Base-by-base conservation (phyloP, 805 yeast genomes). In the Candida koratica region DNA sequence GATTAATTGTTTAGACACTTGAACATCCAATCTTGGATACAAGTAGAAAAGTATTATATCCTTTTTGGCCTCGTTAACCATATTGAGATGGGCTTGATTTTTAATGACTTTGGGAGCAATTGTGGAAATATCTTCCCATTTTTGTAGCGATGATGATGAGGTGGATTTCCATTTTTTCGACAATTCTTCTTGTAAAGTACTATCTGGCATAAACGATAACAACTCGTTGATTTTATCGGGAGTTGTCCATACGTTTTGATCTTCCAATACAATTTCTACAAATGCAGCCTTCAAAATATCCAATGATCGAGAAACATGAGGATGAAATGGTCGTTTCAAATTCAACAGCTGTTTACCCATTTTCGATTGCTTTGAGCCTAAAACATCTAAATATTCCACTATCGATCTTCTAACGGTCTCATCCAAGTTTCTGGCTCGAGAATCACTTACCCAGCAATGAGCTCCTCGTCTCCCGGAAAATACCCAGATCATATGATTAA, bases 391-490 rank as follows among this genome's bases (percentile, higher is more conserved):
- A 55, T 93, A 93, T 46, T 85, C 89, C 20, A 89, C 81, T 9
- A 93, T 74, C 3, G 95, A 78, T 49, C 82, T 71, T 51, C 98
- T 75, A 42, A 77, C 75, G 4, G 66, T 51, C 56, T 93, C 97
- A 44, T 77, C 83, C 43, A 93, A 59, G 1, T 56, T 50, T 38
- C 97, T 66, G 1, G 97, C 96, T 32, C 89, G 66, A 37, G 73
- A 61, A 55, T 93, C 98, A 59, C 95, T 84, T 16, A 93, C 73
- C 98, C 98, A 93, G 52, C 97, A 94, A 69, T 93, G 98, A 11
- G 94, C 95, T 59, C 98, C 98, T 74, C 98, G 84, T 69, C 98
- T 83, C 31, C 98, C 98, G 1, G 96, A 87, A 54, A 86, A 93
- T 4, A 90, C 96, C 97, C 97, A 93, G 33, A 93, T 68, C 53